Evolutionary conservation across 2,329 filamentous ascomycete genomes (phyloP).

Genomic region (Juglanconis juglandina): DNA sequence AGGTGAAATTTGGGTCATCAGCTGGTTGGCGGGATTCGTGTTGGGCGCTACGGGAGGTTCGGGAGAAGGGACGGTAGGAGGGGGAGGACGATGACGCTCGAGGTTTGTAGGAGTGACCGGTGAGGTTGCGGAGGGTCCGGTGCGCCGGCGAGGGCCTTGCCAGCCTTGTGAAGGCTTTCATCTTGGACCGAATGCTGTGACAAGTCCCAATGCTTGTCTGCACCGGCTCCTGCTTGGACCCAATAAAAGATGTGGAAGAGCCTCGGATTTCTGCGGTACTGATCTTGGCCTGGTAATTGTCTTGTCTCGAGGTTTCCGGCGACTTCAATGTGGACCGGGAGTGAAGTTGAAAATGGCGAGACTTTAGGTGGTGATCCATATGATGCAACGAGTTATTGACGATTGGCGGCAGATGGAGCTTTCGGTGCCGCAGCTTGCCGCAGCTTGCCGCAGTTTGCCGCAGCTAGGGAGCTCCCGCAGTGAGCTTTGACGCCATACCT

Average conservation of each 20-base stretch:
- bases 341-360: background rate
- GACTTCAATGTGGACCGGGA: background rate
- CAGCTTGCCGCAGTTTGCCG: background rate
- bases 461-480: background rate
- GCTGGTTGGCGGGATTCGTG: conserved; percentile 44
- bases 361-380: conserved; percentile 6
- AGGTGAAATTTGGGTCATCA: conserved; percentile 77
- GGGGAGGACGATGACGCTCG: background rate
- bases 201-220: background rate
- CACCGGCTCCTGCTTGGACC: background rate
- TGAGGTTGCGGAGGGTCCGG: background rate
- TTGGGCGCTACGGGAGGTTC: conserved; percentile 19
- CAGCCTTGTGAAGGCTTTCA: conserved; percentile 16
- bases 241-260: background rate
- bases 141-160: conserved; percentile 6
- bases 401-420: background rate
- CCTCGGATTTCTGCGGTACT: background rate
- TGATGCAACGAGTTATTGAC: conserved; percentile 5
- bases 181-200: background rate
- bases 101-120: conserved; percentile 1
- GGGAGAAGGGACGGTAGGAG: conserved; percentile 26
- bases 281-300: background rate
- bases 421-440: background rate
- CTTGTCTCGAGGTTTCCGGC: background rate
- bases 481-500: background rate